Evolutionary conservation across 768 basidiomycete species (phyloP).

Genomic region (Rhizopogon rudus): DNA sequence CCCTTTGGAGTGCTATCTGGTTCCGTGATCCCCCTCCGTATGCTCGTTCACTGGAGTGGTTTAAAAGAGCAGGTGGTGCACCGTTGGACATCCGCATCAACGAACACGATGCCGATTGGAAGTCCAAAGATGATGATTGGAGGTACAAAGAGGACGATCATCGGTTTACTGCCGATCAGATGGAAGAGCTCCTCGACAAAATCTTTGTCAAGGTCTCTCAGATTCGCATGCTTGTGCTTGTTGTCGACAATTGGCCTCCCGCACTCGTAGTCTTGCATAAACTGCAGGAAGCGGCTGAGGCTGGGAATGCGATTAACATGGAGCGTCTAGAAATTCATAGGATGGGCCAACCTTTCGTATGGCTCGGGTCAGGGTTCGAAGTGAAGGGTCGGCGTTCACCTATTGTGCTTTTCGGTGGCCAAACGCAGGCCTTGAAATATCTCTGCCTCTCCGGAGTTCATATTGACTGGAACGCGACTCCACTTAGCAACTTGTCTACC

Average conservation of each 20-base stretch:
- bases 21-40: constrained; percentile 50
- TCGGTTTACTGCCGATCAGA: constrained; percentile 35
- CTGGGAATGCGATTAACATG: constrained; percentile 37
- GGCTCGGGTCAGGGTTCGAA: constrained; percentile 39
- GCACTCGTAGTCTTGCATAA: constrained; percentile 46
- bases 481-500: constrained; percentile 49
- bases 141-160: constrained; percentile 18
- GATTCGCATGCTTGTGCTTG: constrained; percentile 55
- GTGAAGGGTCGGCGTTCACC: constrained; percentile 26
- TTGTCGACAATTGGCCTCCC: constrained; percentile 53
- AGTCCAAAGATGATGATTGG: constrained; percentile 11
- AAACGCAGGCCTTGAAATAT: constrained; percentile 40
- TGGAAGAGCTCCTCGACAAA: constrained; percentile 44
- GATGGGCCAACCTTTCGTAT: constrained; percentile 40
- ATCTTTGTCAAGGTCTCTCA: constrained; percentile 50
- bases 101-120: constrained; percentile 28
- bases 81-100: constrained; percentile 61
- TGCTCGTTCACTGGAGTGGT: constrained; percentile 48
- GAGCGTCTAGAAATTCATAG: constrained; percentile 66
- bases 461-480: constrained; percentile 51
- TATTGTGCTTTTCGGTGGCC: constrained; percentile 47
- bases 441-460: constrained; percentile 56
- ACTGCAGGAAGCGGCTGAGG: constrained; percentile 32
- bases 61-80: constrained; percentile 50
- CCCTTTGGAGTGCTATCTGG: constrained; percentile 63